A percentile compares a stretch with the other conserved stretches of the same genome.
phyloP scores from a whole-genome alignment of 169 alveolate species.

The Neospora caninum region DNA sequence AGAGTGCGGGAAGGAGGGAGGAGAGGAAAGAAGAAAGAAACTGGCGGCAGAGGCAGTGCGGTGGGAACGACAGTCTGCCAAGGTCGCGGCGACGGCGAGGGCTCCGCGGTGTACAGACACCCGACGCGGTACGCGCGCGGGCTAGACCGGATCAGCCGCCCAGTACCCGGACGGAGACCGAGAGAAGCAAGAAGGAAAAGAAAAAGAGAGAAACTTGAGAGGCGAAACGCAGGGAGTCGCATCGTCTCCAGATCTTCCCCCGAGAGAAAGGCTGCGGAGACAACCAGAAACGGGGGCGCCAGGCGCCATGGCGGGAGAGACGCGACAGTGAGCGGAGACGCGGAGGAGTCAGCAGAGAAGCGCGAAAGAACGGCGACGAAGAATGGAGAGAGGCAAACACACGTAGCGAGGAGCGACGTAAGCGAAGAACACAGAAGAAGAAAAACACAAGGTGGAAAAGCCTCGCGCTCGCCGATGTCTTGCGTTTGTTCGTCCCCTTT shows the following conservation, averaged over 20 bases:
- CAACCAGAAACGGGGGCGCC: background rate
- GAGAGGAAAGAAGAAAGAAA: background rate
- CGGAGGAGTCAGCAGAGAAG: background rate
- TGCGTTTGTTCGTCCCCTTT: background rate
- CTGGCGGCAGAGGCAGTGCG: background rate
- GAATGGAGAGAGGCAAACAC: background rate
- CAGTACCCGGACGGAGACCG: background rate
- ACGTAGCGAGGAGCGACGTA: background rate
- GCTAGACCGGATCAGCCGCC: background rate
- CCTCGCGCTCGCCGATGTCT: background rate
- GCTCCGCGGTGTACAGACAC: background rate
- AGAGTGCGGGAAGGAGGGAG: background rate
- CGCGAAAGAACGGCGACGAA: background rate
- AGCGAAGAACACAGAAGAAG: no score
- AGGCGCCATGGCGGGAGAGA: background rate
- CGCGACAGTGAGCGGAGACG: background rate
- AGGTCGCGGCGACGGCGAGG: background rate
- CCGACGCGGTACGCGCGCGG: background rate
- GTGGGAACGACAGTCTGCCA: background rate
- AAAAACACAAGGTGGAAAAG: background rate
- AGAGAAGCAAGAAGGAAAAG: background rate
- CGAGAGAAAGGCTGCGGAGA: background rate
- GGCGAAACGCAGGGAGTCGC: background rate
- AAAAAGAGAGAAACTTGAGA: background rate
- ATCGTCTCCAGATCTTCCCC: no score